Evolutionary conservation across 331 rosid genomes (phyloP), one percentile per base, ranked within the genome.

Genomic region (Acacia pycnantha): DNA sequence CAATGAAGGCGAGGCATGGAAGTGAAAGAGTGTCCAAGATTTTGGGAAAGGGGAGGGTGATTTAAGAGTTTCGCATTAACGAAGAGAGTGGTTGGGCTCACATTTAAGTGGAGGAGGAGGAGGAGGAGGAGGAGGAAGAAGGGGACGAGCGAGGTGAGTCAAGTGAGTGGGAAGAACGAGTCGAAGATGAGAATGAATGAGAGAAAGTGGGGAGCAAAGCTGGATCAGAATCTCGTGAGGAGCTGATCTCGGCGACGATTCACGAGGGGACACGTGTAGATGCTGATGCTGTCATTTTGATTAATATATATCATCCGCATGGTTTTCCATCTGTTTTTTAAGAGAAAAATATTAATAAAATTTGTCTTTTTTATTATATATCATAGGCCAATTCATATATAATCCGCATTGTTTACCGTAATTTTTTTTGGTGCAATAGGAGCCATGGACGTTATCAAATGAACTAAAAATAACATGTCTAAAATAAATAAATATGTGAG

Each of bases 1-100:
- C 77, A 83, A 50, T 22, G 88, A 79, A 87, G 79, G 33, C 4
- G 75, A 61, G 88, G 82, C 95, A 91, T 91, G 74, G 26, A 88
- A 82, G 85, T 81, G 85, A 87, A 87, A 81, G 33, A 31, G 22
- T 2, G 21, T 44, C 16, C 61, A 73, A 41, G 82, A 76, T 70
- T 82, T 74, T 86, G 77, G 79, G 51, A 43, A 65, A 80, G 68
- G 58, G 83, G 51, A 71, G 73, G 79, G 79, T 27, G 66, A 72
- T 54, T 35, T 68, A 74, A 31, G 71, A 79, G 74, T 48, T 71
- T 46, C 0, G 40, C 80, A 58, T 74, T 27, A 61, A 24, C 21
- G 72, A 56, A 37, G 76, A 26, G 72, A 82, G 61, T 7, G 44
- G 46, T 58, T 14, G 67, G 35, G 73, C 56, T n/a, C 24, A 83